Percentiles rank a stretch among this genome's conserved stretches.
Evolutionary conservation across 495 filamentous ascomycete genomes (phyloP).

Genomic region (Rostrohypoxylon terebratum): DNA sequence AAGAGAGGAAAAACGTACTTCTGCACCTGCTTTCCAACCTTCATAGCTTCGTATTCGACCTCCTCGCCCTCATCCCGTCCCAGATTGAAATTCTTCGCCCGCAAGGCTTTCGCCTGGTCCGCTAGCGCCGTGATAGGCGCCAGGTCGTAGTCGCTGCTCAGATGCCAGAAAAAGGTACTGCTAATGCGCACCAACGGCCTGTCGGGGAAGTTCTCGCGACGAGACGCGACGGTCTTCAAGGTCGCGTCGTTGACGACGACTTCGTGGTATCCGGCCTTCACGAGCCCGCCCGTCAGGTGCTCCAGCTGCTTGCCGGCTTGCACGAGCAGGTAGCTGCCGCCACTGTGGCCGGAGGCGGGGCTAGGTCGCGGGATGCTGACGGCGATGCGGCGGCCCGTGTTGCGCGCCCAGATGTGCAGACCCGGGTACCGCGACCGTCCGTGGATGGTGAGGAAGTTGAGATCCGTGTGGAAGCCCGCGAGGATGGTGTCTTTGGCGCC

Average conservation of each 20-base stretch:
- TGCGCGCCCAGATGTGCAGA: conserved; percentile 66
- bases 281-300: conserved; percentile 62
- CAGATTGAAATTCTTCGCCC: conserved; percentile 56
- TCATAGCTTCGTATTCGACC: conserved; percentile 56
- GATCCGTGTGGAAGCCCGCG: conserved; percentile 65
- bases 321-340: conserved; percentile 62
- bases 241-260: conserved; percentile 63
- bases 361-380: conserved; percentile 57
- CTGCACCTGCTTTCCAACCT: conserved; percentile 63
- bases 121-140: conserved; percentile 56
- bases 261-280: conserved; percentile 67
- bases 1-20: conserved; percentile 49
- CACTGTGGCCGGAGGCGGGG: conserved; percentile 18
- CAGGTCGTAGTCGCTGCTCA: conserved; percentile 60
- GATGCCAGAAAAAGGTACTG: conserved; percentile 65
- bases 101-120: conserved; percentile 50
- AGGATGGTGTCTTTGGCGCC: conserved; percentile 62
- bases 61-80: conserved; percentile 62
- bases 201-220: conserved; percentile 51
- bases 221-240: conserved; percentile 51
- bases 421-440: conserved; percentile 65
- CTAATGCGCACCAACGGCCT: conserved; percentile 61
- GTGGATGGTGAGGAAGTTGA: conserved; percentile 68
- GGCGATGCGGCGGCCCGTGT: conserved; percentile 62
- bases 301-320: conserved; percentile 67